Evolutionary conservation across 1,139 yeast genomes (phyloP).

Genomic region (Protomyces inundatus): DNA sequence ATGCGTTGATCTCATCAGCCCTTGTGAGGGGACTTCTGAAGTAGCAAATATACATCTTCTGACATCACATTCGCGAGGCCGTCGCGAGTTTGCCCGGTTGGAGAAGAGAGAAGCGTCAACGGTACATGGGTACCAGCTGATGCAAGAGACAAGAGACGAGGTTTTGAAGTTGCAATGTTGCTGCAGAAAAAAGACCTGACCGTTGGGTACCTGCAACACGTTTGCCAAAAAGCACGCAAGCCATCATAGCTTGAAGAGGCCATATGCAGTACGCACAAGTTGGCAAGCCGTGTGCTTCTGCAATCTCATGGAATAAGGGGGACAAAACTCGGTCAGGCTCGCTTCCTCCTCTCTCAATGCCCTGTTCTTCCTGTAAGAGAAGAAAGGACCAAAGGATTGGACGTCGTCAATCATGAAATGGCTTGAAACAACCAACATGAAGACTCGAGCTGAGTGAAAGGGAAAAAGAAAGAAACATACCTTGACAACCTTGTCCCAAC

Average conservation of each 20-base stretch:
- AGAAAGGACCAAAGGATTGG: constrained; percentile 7
- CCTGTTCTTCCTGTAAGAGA: not conserved
- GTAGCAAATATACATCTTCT: constrained; percentile 82
- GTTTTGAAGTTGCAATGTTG: not conserved
- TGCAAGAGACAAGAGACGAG: not conserved
- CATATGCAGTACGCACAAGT: not conserved
- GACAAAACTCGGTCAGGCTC: constrained; percentile 22
- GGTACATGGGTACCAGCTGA: too few relatives aligned
- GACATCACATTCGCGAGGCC: constrained; percentile 26
- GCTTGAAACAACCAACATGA: not conserved
- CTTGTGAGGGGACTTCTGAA: constrained; percentile 65
- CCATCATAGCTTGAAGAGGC: not conserved
- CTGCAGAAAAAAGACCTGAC: too few relatives aligned
- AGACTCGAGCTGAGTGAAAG: constrained; percentile 24
- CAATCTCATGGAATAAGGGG: not conserved
- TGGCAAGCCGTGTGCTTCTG: not conserved
- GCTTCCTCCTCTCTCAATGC: constrained; percentile 26
- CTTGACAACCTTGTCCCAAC: constrained; percentile 99
- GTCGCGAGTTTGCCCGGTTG: not conserved
- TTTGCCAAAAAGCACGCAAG: not conserved
- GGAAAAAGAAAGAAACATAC: constrained; percentile 55
- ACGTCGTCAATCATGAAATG: constrained; percentile 5
- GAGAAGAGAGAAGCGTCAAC: not conserved
- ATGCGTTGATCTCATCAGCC: constrained; percentile 93
- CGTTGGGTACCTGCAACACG: not conserved